Base-by-base conservation (phyloP, 225 moss, liverwort and hornwort species). In the Sphagnum contortum region DNA sequence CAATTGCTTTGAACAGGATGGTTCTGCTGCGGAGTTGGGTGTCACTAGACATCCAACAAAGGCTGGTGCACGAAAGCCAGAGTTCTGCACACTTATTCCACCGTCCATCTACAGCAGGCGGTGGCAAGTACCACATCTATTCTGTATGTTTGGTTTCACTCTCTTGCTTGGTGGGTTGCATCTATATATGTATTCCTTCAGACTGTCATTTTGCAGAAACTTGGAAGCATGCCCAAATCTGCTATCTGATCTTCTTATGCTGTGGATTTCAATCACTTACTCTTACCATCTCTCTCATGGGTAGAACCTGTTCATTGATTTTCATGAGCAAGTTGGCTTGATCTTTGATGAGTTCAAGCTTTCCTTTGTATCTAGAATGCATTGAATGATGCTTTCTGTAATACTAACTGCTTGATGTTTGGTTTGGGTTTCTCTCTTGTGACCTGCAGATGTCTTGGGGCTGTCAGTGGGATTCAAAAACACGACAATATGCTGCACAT, bases 101-200 rank as follows among this genome's bases (percentile, higher is more conserved):
- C 71, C 83, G 94, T 70, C 87, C 87, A 55, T 69, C 84, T 67
- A 94, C 94, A 73, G 81, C 94, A 71, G 83, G 91, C 63, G 94
- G 94, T 53, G 88, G 94, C 83, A 91, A 89, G 71, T 94, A 94
- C 87, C 94, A 94, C 58, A 76, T 94, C 68, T 91, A 90, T 74
- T 82, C 73, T 68, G 76, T 71, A 86, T 72, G 75, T 66, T 65
- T 57, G 14, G 29, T 29, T 29, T 29, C 29, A 29, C 29, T 29
- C 29, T 29, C 29, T 29, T 29, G 29, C 29, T 29, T 29, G 29
- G 29, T 29, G 29, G 29, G 29, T 49, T 50, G 6, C 46, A 5
- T 65, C n/a, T 60, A 0, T 46, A 50, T 12, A 13, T 11, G 45
- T 56, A 44, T 3, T 53, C 12, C 11, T 64, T 49, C 10, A 57